Evolutionary conservation across 2,329 filamentous ascomycete species (phyloP).

Genomic region (Nemania diffusa): DNA sequence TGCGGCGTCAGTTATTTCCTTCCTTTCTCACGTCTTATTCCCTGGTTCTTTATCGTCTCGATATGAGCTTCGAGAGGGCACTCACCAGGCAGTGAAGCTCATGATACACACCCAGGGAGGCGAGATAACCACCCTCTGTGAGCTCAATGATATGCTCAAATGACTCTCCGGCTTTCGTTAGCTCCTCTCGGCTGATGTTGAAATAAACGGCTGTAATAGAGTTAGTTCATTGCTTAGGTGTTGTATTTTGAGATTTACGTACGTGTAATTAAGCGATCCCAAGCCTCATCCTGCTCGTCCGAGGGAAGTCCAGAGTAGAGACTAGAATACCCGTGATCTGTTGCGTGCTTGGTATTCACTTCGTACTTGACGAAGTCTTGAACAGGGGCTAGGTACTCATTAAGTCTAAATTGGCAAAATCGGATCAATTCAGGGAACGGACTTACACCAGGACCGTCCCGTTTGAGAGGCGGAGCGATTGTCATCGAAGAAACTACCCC

Average conservation of each 20-base stretch:
- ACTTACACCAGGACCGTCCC: constrained; percentile 23
- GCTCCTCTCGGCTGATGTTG: constrained; percentile 29
- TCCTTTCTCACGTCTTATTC: not conserved
- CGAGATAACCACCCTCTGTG: constrained; percentile 27
- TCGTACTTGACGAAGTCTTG: constrained; percentile 26
- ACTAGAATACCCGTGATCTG: constrained; percentile 15
- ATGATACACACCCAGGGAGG: constrained; percentile 31
- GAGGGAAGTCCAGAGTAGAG: constrained; percentile 28
- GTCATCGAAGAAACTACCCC: not conserved
- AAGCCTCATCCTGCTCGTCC: constrained; percentile 30
- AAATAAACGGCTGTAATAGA: constrained; percentile 24
- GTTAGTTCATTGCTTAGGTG: constrained; percentile 2
- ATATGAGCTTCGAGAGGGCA: too few species aligned
- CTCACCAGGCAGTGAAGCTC: constrained; percentile 36
- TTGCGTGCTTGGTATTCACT: constrained; percentile 16
- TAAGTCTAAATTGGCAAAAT: not conserved
- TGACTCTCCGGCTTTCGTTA: constrained; percentile 24
- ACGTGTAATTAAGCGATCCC: constrained; percentile 32
- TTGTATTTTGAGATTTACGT: too few species aligned
- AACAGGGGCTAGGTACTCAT: constrained; percentile 23
- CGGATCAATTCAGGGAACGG: not conserved
- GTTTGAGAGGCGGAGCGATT: not conserved
- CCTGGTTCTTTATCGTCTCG: not conserved
- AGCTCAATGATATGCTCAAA: constrained; percentile 23
- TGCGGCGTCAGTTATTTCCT: not conserved